Evolutionary conservation across 1,284 basidiomycete genomes (phyloP).

Genomic region (Fomitopsis schrenkii): DNA sequence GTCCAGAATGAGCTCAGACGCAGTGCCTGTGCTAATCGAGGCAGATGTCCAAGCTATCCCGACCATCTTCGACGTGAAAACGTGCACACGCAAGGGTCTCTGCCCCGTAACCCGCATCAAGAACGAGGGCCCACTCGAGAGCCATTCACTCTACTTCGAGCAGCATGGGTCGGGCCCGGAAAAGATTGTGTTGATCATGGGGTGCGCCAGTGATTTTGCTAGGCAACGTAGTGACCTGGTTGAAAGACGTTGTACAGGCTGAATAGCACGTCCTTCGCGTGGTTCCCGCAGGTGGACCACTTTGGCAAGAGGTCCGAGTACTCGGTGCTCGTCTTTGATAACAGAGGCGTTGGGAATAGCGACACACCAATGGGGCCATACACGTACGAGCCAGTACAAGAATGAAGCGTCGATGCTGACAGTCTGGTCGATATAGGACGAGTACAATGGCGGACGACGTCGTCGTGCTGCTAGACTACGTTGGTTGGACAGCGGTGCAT

Average conservation of each 20-base stretch:
- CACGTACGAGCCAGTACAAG: constrained; percentile 29
- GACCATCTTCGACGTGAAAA: constrained; percentile 52
- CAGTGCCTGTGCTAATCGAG: background rate
- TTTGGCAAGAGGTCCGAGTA: constrained; percentile 49
- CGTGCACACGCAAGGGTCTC: constrained; percentile 62
- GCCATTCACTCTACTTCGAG: constrained; percentile 75
- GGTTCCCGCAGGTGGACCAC: constrained; percentile 57
- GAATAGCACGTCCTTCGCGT: constrained; percentile 60
- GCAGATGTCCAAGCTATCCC: constrained; percentile 7
- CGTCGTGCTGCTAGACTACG: constrained; percentile 62
- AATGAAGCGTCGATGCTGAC: background rate
- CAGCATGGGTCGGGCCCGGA: constrained; percentile 63
- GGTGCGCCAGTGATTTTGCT: constrained; percentile 28
- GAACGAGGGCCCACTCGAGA: constrained; percentile 48
- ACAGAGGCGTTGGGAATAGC: constrained; percentile 82
- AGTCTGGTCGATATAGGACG: constrained; percentile 40
- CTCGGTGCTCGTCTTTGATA: constrained; percentile 79
- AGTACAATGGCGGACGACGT: constrained; percentile 78
- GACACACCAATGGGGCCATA: constrained; percentile 71
- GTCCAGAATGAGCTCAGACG: background rate
- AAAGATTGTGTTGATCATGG: constrained; percentile 73
- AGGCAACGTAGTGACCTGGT: background rate
- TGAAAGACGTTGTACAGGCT: constrained; percentile 31
- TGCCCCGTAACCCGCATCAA: constrained; percentile 64
- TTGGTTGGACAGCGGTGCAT: constrained; percentile 66